phyloP scores from a whole-genome alignment of 495 filamentous ascomycete genomes.

The Aspergillus kassunensis region DNA sequence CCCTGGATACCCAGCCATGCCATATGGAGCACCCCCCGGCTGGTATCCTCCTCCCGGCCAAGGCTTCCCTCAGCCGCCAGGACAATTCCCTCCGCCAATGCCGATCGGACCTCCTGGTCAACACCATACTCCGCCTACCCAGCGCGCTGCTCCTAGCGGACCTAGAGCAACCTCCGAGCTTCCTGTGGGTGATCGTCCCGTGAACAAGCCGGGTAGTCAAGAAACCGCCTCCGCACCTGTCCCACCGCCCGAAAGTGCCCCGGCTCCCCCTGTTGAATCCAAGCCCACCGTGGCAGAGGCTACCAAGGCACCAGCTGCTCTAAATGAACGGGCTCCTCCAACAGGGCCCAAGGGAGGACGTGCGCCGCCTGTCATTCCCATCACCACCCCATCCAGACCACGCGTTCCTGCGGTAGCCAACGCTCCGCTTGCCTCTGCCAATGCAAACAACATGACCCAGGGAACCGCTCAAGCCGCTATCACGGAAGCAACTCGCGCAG shows the following conservation, averaged over 20 bases:
- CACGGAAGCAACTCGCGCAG: conserved; percentile 75
- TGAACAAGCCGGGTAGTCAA: conserved; percentile 33
- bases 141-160: conserved; percentile 33
- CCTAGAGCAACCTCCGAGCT: conserved; percentile 42
- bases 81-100: conserved; percentile 52
- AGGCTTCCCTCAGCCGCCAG: conserved; percentile 64
- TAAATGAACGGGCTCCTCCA: conserved; percentile 45
- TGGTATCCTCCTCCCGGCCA: conserved; percentile 84
- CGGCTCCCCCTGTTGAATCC: conserved; percentile 60
- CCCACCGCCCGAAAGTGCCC: conserved; percentile 32
- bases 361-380: conserved; percentile 66
- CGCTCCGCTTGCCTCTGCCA: conserved; percentile 27
- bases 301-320: conserved; percentile 48
- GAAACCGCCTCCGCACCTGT: conserved; percentile 34
- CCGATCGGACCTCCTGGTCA: conserved; percentile 50
- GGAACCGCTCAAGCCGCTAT: conserved; percentile 36
- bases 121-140: conserved; percentile 44
- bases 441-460: conserved; percentile 29
- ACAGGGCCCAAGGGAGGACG: conserved; percentile 67
- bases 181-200: conserved; percentile 35
- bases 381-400: conserved; percentile 38
- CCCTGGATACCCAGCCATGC: conserved; percentile 57
- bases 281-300: conserved; percentile 56
- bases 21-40: conserved; percentile 62
- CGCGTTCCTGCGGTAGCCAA: conserved; percentile 39